Evolutionary conservation across 2,329 filamentous ascomycete species (phyloP).

Genomic region (Fusarium sambucinum): DNA sequence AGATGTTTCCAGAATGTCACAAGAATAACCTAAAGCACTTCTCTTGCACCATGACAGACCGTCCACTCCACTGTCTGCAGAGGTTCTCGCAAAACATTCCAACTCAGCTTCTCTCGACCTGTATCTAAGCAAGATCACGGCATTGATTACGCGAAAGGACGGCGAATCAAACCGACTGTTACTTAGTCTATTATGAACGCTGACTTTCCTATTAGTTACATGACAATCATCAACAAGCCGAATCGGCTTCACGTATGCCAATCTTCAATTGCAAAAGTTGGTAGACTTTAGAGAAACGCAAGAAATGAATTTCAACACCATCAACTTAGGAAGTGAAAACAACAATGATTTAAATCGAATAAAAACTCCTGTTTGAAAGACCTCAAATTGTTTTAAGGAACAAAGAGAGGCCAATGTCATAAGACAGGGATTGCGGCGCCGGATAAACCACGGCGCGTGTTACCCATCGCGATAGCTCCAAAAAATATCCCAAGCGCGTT

Average conservation of each 20-base stretch:
- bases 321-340: not conserved
- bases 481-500: conserved; percentile 48
- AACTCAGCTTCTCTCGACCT: not conserved
- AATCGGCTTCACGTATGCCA: not conserved
- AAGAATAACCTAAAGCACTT: conserved; percentile 24
- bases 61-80: conserved; percentile 13
- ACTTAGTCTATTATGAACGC: not conserved
- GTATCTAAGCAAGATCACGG: not conserved
- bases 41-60: too few species aligned
- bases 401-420: conserved; percentile 4
- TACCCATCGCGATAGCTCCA: conserved; percentile 48
- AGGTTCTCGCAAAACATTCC: conserved; percentile 11
- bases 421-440: conserved; percentile 10
- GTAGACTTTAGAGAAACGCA: not conserved
- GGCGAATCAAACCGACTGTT: not conserved
- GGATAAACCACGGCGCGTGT: conserved; percentile 44
- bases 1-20: conserved; percentile 2
- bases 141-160: not conserved
- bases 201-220: not conserved
- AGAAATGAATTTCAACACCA: not conserved
- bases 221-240: not conserved
- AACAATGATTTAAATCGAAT: conserved; percentile 8
- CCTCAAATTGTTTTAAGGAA: not conserved
- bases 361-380: not conserved
- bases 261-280: not conserved